Evolutionary conservation across 805 yeast species (phyloP).

Genomic region (Candida nemodendra): DNA sequence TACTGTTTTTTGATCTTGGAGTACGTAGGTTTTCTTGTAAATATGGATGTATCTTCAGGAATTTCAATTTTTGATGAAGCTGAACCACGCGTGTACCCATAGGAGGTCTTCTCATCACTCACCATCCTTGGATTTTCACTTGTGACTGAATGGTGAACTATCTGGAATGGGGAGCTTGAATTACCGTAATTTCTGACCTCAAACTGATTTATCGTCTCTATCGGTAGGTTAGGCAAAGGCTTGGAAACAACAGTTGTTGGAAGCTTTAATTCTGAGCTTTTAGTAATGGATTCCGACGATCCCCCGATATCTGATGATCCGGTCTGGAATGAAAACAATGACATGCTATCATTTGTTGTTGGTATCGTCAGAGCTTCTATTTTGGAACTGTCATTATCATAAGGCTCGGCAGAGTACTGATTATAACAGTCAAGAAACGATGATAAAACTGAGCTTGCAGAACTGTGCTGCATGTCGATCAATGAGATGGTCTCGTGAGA

Average conservation of each 20-base stretch:
- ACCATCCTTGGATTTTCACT: slow-evolving; percentile 4
- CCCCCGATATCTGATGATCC: background rate
- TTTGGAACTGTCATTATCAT: background rate
- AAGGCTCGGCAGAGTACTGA: slow-evolving; percentile 3
- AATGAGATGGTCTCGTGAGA: too few relatives aligned
- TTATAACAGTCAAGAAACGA: slow-evolving; percentile 16
- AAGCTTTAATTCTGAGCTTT: slow-evolving; percentile 1
- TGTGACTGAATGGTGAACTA: slow-evolving; percentile 6
- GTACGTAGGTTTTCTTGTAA: slow-evolving; percentile 25
- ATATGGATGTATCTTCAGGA: slow-evolving; percentile 25
- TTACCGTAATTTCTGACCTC: slow-evolving; percentile 21
- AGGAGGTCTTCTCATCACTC: slow-evolving; percentile 1
- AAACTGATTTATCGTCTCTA: slow-evolving; percentile 22
- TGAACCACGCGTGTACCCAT: background rate
- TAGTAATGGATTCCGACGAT: background rate
- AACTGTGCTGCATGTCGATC: too few relatives aligned
- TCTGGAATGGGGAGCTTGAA: background rate
- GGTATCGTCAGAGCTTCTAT: background rate
- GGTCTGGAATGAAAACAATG: slow-evolving; percentile 18
- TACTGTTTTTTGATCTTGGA: slow-evolving; percentile 9
- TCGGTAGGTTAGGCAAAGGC: slow-evolving; percentile 25
- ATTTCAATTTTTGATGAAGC: slow-evolving; percentile 7
- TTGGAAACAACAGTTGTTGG: slow-evolving; percentile 8
- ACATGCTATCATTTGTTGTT: slow-evolving; percentile 8
- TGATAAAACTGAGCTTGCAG: slow-evolving; percentile 13